Conservation (phyloP, 2,329 filamentous ascomycete genomes). For the Colletotrichum caudatum region DNA sequence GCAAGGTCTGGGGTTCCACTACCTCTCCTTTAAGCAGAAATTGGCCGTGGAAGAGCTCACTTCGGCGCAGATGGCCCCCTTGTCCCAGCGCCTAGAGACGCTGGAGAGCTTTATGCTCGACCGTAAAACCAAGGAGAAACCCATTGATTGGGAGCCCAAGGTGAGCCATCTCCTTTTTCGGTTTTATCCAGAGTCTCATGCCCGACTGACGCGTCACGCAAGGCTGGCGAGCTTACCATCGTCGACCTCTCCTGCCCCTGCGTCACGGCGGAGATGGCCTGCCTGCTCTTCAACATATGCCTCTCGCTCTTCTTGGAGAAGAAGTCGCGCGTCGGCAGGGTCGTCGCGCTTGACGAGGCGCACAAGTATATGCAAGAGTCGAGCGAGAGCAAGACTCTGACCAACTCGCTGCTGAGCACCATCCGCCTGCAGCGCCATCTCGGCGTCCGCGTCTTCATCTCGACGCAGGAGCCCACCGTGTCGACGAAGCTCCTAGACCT, state of each 20-base stretch:
- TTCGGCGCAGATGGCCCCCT: constrained; percentile 62
- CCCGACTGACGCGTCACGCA: background rate
- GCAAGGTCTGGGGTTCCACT: constrained; percentile 57
- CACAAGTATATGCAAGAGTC: constrained; percentile 79
- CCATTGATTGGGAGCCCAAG: constrained; percentile 48
- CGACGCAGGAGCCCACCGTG: constrained; percentile 82
- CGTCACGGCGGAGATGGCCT: constrained; percentile 74
- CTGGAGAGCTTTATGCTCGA: constrained; percentile 58
- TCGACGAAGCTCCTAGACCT: constrained; percentile 76
- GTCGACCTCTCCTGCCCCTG: constrained; percentile 81
- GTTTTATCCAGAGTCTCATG: too few species aligned
- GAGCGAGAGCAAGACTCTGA: constrained; percentile 68
- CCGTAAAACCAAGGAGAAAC: background rate
- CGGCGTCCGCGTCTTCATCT: constrained; percentile 75
- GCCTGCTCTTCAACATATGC: constrained; percentile 79
- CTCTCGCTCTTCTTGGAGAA: constrained; percentile 74
- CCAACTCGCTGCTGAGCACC: constrained; percentile 69
- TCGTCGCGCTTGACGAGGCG: constrained; percentile 81
- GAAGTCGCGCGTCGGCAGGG: constrained; percentile 60
- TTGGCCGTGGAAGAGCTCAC: constrained; percentile 56
- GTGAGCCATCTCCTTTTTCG: constrained; percentile 31
- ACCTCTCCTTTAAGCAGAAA: constrained; percentile 58
- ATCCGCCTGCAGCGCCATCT: constrained; percentile 80
- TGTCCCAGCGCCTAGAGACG: constrained; percentile 70
- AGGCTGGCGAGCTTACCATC: constrained; percentile 69